These are phyloP conservation scores for Rhypophila decipiens DNA, from an alignment of 495 filamentous ascomycete genomes.

Conservation along the genomic window DNA sequence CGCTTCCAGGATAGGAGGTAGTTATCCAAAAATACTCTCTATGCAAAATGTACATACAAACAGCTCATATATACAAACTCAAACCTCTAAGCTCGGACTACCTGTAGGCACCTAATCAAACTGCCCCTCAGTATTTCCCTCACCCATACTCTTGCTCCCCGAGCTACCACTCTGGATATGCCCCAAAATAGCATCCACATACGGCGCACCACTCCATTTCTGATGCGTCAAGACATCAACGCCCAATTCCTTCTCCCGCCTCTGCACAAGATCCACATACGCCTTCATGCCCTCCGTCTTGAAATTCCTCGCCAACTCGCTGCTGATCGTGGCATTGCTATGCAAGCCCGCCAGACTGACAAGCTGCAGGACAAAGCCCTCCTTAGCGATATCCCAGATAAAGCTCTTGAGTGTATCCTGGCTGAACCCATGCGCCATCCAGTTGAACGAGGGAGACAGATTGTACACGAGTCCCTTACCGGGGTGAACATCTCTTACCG, in stretches of 20 bases:
- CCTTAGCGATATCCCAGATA: constrained; percentile 90
- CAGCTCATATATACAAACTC: too few relatives aligned
- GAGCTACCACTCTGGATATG: constrained; percentile 88
- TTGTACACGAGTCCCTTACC: constrained; percentile 95
- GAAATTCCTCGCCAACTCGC: constrained; percentile 74
- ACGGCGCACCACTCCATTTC: constrained; percentile 92
- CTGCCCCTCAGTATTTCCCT: constrained; percentile 68
- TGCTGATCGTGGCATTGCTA: constrained; percentile 78
- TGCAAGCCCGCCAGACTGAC: constrained; percentile 89
- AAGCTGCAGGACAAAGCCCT: constrained; percentile 91
- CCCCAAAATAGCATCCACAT: constrained; percentile 89
- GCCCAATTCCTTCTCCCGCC: constrained; percentile 82
- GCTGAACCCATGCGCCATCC: constrained; percentile 90
- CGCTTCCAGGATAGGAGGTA: too few relatives aligned
- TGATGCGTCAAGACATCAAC: constrained; percentile 96
- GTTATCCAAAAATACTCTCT: too few relatives aligned
- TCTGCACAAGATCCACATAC: constrained; percentile 86
- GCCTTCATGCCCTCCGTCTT: constrained; percentile 91
- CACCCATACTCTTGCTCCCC: constrained; percentile 74
- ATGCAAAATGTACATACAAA: too few relatives aligned
- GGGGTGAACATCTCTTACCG: constrained; percentile 59
- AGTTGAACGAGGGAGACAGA: constrained; percentile 93
- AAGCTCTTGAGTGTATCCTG: constrained; percentile 74
- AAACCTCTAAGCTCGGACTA: too few relatives aligned
- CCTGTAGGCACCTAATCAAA: too few relatives aligned